Percentiles rank a stretch among this genome's conserved stretches.
These are phyloP conservation scores for Neurospora pannonica DNA, from an alignment of 495 filamentous ascomycete genomes.

Conservation along the genomic window DNA sequence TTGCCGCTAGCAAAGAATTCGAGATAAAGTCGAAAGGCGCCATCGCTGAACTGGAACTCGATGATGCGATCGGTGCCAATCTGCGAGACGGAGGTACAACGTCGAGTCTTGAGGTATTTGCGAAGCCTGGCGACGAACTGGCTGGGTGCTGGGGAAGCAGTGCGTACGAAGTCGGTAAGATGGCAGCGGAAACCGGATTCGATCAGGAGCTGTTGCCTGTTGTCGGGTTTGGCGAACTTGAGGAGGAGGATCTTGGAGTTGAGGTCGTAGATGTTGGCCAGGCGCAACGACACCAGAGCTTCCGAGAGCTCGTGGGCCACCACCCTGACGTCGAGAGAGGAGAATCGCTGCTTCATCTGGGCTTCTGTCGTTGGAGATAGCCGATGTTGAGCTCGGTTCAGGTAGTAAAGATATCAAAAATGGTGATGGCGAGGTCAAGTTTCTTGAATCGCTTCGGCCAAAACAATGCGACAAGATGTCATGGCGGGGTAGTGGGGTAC, in stretches of 20 bases:
- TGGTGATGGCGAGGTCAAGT: not conserved
- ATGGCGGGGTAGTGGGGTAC: not conserved
- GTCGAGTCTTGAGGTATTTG: constrained; percentile 77
- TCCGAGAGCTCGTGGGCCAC: constrained; percentile 84
- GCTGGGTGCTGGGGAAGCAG: constrained; percentile 73
- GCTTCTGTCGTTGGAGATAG: not conserved
- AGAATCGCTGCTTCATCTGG: constrained; percentile 95
- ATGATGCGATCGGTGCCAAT: constrained; percentile 91
- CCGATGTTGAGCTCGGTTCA: not conserved
- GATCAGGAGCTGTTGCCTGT: constrained; percentile 77
- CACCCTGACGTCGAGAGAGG: constrained; percentile 85
- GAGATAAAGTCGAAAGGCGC: constrained; percentile 74
- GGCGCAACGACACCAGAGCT: constrained; percentile 63
- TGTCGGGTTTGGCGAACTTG: constrained; percentile 79
- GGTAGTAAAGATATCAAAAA: not conserved
- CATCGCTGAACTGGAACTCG: constrained; percentile 87
- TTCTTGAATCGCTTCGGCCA: not conserved
- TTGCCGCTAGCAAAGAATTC: constrained; percentile 95
- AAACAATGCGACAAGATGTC: not conserved
- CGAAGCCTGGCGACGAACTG: constrained; percentile 73
- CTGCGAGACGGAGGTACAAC: constrained; percentile 72
- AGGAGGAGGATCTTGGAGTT: constrained; percentile 91
- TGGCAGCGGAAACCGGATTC: constrained; percentile 96
- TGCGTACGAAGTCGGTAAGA: constrained; percentile 77
- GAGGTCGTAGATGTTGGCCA: constrained; percentile 92